Evolutionary conservation across 2,329 filamentous ascomycete species (phyloP).

Genomic region (Fusarium sp.): DNA sequence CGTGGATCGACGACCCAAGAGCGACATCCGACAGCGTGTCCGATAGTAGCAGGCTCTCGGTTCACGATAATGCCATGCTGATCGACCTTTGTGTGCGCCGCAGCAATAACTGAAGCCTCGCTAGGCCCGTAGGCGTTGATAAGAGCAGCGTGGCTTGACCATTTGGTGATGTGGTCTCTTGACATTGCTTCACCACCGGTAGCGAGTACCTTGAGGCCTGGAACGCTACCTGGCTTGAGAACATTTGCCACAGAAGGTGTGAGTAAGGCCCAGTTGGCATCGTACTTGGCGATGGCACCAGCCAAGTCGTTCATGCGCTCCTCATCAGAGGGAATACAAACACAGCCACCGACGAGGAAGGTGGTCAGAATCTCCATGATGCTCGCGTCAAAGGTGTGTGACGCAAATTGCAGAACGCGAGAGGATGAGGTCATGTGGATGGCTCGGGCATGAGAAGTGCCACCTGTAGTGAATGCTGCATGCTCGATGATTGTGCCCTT

Average conservation of each 20-base stretch:
- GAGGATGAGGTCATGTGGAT: slow-evolving; percentile 23
- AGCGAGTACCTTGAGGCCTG: slow-evolving; percentile 15
- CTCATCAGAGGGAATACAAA: slow-evolving; percentile 33
- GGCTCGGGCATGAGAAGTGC: slow-evolving; percentile 32
- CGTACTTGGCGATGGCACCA: slow-evolving; percentile 17
- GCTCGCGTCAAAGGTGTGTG: slow-evolving; percentile 31
- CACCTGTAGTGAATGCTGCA: slow-evolving; percentile 22
- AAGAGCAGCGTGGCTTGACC: slow-evolving; percentile 25
- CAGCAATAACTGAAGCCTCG: slow-evolving; percentile 22
- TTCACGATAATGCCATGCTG: background rate
- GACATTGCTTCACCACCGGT: slow-evolving; percentile 36
- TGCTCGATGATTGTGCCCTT: slow-evolving; percentile 43
- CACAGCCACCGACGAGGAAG: slow-evolving; percentile 38
- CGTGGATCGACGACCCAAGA: slow-evolving; percentile 20
- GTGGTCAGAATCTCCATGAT: slow-evolving; percentile 45
- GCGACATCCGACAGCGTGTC: slow-evolving; percentile 18
- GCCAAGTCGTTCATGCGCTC: slow-evolving; percentile 36
- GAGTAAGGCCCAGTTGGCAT: slow-evolving; percentile 36
- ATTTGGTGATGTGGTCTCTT: slow-evolving; percentile 24
- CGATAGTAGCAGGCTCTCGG: slow-evolving; percentile 17
- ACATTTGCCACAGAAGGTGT: slow-evolving; percentile 37
- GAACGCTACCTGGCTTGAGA: slow-evolving; percentile 25
- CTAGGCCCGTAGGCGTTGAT: slow-evolving; percentile 40
- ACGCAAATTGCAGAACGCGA: slow-evolving; percentile 38
- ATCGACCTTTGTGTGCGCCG: slow-evolving; percentile 18